These are phyloP conservation scores for Rubia yunnanensis DNA, from an alignment of 257 asterid species.

Conservation along the genomic window DNA sequence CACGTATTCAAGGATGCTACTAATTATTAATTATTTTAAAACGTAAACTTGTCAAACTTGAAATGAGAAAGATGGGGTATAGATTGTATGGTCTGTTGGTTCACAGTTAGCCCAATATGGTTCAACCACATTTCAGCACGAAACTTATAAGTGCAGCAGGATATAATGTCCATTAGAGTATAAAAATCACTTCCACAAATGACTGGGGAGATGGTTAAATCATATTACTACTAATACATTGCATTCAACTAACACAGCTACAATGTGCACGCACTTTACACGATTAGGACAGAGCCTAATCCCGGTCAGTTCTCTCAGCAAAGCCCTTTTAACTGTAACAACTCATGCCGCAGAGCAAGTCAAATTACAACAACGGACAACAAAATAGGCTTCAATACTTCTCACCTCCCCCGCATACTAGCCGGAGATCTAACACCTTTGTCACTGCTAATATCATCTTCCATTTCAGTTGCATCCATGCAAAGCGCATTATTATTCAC, in stretches of 20 bases:
- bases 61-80: too few relatives aligned
- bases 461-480: slow-evolving; percentile 47
- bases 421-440: slow-evolving; percentile 59
- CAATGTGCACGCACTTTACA: slow-evolving; percentile 41
- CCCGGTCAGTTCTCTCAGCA: slow-evolving; percentile 11
- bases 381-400: neutral
- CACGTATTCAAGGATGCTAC: too few relatives aligned
- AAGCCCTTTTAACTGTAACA: slow-evolving; percentile 5
- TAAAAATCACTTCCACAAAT: neutral
- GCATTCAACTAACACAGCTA: slow-evolving; percentile 30
- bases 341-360: slow-evolving; percentile 5
- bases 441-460: slow-evolving; percentile 63
- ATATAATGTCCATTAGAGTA: neutral
- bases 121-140: too few relatives aligned
- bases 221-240: slow-evolving; percentile 24
- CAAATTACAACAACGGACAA: slow-evolving; percentile 4
- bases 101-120: too few relatives aligned
- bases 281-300: slow-evolving; percentile 17
- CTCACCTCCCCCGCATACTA: slow-evolving; percentile 65
- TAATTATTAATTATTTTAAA: too few relatives aligned
- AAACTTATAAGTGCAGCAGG: too few relatives aligned
- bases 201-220: slow-evolving; percentile 5
- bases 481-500: slow-evolving; percentile 54
- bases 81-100: too few relatives aligned
- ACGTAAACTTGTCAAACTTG: too few relatives aligned